Percentiles rank a stretch among this genome's conserved stretches.
Conservation (phyloP, 352 stramenopile genomes). For the Phytophthora tubulina region DNA sequence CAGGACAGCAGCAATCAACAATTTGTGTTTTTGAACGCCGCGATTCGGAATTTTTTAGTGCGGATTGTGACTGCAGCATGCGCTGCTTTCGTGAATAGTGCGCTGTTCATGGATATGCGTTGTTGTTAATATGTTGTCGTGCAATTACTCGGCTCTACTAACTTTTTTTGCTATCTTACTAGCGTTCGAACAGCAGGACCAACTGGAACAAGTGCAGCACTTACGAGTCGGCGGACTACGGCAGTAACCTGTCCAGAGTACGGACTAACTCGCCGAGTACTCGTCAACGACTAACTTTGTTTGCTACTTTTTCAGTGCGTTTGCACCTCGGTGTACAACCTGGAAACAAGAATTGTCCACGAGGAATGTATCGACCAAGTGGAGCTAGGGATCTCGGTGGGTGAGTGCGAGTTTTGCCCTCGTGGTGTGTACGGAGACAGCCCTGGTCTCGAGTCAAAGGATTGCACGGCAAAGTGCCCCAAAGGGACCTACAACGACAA, state of each 20-base stretch:
- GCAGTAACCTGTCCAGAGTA: constrained; percentile 25
- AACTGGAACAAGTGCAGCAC: constrained; percentile 4
- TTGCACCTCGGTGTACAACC: constrained; percentile 68
- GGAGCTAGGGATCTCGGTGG: constrained; percentile 53
- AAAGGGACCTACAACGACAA: constrained; percentile 80
- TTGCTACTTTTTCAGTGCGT: constrained; percentile 54
- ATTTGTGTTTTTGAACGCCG: background rate
- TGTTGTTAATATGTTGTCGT: background rate
- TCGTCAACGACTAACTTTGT: no score
- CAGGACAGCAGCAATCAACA: no score
- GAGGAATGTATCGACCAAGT: constrained; percentile 71
- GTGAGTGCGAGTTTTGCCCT: constrained; percentile 77
- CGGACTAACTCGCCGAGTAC: background rate
- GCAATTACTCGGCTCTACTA: no score
- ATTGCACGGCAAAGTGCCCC: constrained; percentile 75
- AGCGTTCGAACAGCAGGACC: constrained; percentile 7
- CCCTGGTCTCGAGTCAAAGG: constrained; percentile 63
- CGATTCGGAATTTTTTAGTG: constrained; percentile 1
- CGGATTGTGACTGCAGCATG: constrained; percentile 1
- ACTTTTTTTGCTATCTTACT: no score
- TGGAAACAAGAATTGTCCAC: constrained; percentile 51
- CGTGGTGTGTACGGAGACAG: constrained; percentile 80
- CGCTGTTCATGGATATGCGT: constrained; percentile 22
- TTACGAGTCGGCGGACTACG: constrained; percentile 15
- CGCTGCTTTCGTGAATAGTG: constrained; percentile 9